Base-by-base conservation (phyloP, 345 rosid genomes). In the Citrus mangshanensis region DNA sequence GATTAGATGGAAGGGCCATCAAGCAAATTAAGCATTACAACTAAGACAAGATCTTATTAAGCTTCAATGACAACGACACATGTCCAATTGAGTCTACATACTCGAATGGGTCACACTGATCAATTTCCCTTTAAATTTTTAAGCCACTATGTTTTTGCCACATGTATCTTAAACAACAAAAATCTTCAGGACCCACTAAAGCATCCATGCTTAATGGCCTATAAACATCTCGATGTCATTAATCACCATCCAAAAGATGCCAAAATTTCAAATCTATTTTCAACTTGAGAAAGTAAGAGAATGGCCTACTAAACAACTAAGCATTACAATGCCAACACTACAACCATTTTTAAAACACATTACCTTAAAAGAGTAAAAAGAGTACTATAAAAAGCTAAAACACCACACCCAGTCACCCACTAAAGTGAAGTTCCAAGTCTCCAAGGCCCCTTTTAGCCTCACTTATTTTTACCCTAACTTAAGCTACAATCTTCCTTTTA, bases 211-310 rank as follows among this genome's bases (percentile, higher is more conserved):
- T 24, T 22, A n/a, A 22, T 21, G 6, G 32, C 27, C 22, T 32
- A 22, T 12, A 14, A 13, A 12, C 21, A 21, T 30, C 27, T 30
- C 30, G 9, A n/a, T n/a, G 13, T 35, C 34, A 73, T 38, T 69
- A 34, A 60, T 28, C 80, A 74, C 35, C 22, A 68, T 49, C 38
- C 72, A 9, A 66, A 75, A 72, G 10, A 73, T 35, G 46, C 58
- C 79, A 37, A 73, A 79, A 69, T 73, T 37, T 69, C 75, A 73
- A 35, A 60, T 61, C 77, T 21, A 71, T 67, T 75, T 73, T 72
- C 66, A 78, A 81, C 77, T 28, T 62, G n/a, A 65, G 56, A 63
- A 14, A 28, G 51, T 12, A n/a, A 58, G 24, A 25, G 60, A 65
- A 22, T 81, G 78, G 34, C 73, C 78, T 38, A 30, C 58, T 30